phyloP scores from a whole-genome alignment of 2,329 filamentous ascomycete species.

The Fusarium sp. region DNA sequence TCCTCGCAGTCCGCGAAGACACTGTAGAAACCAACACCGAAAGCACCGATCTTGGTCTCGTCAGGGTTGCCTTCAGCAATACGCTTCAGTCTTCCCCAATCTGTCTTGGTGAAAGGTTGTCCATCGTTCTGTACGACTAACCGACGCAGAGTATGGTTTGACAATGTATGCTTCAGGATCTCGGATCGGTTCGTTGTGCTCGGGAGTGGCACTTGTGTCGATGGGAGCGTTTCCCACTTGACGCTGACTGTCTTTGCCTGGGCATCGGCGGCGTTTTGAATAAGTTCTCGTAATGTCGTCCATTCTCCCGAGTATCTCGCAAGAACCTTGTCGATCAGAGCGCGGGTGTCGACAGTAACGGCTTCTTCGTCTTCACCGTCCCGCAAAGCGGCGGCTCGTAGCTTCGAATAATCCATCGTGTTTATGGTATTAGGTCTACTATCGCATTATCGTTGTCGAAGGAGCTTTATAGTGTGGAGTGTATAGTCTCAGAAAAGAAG shows the following conservation, averaged over 20 bases:
- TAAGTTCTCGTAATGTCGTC: slow-evolving; percentile 88
- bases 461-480: neutral
- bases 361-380: slow-evolving; percentile 93
- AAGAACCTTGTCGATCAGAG: slow-evolving; percentile 96
- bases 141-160: slow-evolving; percentile 86
- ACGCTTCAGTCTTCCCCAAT: slow-evolving; percentile 93
- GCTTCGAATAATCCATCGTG: slow-evolving; percentile 76
- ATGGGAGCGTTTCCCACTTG: slow-evolving; percentile 91
- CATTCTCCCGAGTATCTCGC: slow-evolving; percentile 97
- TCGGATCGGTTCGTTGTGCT: slow-evolving; percentile 73
- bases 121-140: slow-evolving; percentile 96
- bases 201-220: slow-evolving; percentile 78
- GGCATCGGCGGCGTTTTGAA: slow-evolving; percentile 98
- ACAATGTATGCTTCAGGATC: slow-evolving; percentile 82
- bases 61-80: slow-evolving; percentile 99
- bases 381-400: slow-evolving; percentile 87
- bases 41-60: slow-evolving; percentile 98
- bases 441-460: slow-evolving; percentile 29
- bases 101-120: slow-evolving; percentile 84
- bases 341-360: slow-evolving; percentile 96
- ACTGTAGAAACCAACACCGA: slow-evolving; percentile 98
- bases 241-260: slow-evolving; percentile 90
- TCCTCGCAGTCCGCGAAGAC: slow-evolving; percentile 99
- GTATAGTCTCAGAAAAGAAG: neutral
- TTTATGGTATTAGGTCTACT: slow-evolving; percentile 16